Percentiles rank a stretch among this genome's conserved stretches.
Evolutionary conservation across 108 stramenopile species (phyloP).

Genomic region (Cyclotella sp.): DNA sequence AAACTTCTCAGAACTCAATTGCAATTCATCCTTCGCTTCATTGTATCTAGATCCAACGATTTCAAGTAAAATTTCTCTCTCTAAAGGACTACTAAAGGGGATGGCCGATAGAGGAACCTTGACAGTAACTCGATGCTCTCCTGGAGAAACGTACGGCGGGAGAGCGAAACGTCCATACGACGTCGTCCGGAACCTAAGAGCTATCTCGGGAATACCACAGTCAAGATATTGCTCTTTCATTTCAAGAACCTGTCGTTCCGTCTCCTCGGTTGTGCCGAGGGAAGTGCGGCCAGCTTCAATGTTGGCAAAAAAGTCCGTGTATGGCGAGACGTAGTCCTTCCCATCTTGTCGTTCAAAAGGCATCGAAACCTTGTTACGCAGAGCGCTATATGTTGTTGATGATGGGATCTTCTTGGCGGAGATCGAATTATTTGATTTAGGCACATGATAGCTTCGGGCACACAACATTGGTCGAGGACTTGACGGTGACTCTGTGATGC

Average conservation of each 20-base stretch:
- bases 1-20: slow-evolving; percentile 78
- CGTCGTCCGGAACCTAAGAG: slow-evolving; percentile 68
- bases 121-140: slow-evolving; percentile 77
- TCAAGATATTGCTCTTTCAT: slow-evolving; percentile 52
- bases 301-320: slow-evolving; percentile 68
- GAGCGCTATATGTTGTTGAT: slow-evolving; percentile 35
- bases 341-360: slow-evolving; percentile 39
- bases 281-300: slow-evolving; percentile 66
- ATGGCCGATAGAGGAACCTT: slow-evolving; percentile 62
- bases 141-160: slow-evolving; percentile 74
- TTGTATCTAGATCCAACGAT: slow-evolving; percentile 78
- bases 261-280: slow-evolving; percentile 56
- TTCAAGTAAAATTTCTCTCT: slow-evolving; percentile 68
- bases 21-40: slow-evolving; percentile 61
- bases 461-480: slow-evolving; percentile 24
- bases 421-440: slow-evolving; percentile 3
- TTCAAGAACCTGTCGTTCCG: slow-evolving; percentile 47
- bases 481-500: slow-evolving; percentile 1
- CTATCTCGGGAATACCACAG: slow-evolving; percentile 81
- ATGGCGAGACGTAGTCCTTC: slow-evolving; percentile 66
- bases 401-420: slow-evolving; percentile 4
- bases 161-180: slow-evolving; percentile 72
- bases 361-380: slow-evolving; percentile 49
- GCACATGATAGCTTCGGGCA: slow-evolving; percentile 9
- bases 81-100: slow-evolving; percentile 60